Base-by-base conservation (phyloP, 768 basidiomycete species). In the Hysterangium stoloniferum region DNA sequence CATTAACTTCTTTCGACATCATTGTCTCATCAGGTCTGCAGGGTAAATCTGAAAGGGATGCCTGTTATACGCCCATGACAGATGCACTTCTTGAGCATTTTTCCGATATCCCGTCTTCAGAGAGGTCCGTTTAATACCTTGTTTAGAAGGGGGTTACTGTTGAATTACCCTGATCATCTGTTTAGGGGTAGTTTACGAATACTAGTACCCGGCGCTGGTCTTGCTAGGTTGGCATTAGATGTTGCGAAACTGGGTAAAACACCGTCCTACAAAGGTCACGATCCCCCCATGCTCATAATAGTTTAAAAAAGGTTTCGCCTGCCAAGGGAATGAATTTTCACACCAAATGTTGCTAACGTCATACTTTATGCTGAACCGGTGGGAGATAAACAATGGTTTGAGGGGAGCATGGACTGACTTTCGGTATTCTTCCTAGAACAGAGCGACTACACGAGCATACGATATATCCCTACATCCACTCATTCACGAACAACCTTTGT, bases 281-380 rank as follows among this genome's bases (percentile, higher is more conserved):
- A n/a, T n/a, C n/a, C n/a, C n/a, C n/a, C n/a, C n/a, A n/a, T 38
- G 28, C 15, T 35, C 1, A 43, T 27, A 49, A 0, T 25, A 20
- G 12, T 45, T n/a, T 36, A 13, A 4, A 12, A 0, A 54, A 92
- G 93, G 93, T 3, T 97, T 92, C 58, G 68, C 85, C 1, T 91
- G 86, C 56, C 93, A 95, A 65, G 93, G 87, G 19, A 96, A 96
- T 62, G 94, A 98, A 65, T 96, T 96, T 63, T 92, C 89, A 28
- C 86, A 94, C 57, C 91, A 90, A 65, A 95, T 94, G 92, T 76
- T 98, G 11, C 78, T 97, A 4, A 73, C 86, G 2, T 96, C 94
- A 4, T 84, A 83, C 61, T 87, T 86, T 62, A 80, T 96, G 17
- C 70, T 97, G 43, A 98, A 97, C 62, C 77, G 76, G 92, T 91